phyloP scores from a whole-genome alignment of 2,329 filamentous ascomycete genomes.

The Myriosclerotinia duriaeana region DNA sequence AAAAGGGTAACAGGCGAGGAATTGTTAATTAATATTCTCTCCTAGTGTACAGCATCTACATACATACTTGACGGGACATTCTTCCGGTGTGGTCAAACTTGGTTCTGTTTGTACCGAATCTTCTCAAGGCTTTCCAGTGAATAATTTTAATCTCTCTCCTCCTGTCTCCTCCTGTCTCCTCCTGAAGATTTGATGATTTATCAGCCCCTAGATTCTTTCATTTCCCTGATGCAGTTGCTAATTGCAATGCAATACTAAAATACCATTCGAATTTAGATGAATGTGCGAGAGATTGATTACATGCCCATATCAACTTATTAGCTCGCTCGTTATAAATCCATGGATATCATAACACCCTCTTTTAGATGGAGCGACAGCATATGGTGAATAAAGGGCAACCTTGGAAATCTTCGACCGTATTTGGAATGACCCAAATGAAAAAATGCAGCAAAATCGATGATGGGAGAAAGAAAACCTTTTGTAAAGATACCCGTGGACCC shows the following conservation, averaged over 20 bases:
- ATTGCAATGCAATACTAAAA: not conserved
- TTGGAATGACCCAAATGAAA: not conserved
- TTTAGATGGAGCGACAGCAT: not conserved
- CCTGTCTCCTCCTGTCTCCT: too few species aligned
- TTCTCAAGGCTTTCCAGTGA: not conserved
- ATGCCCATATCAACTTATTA: not conserved
- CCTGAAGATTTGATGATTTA: not conserved
- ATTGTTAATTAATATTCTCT: not conserved
- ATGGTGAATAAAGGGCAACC: not conserved
- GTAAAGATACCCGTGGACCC: not conserved
- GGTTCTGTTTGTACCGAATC: too few species aligned
- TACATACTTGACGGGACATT: not conserved
- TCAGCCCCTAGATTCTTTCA: not conserved
- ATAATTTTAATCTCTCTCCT: not conserved
- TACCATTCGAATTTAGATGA: not conserved
- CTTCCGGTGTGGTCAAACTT: not conserved
- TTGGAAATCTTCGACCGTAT: not conserved
- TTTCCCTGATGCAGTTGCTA: not conserved
- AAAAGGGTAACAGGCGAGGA: not conserved
- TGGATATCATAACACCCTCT: too few species aligned
- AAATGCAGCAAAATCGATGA: not conserved
- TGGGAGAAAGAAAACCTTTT: not conserved
- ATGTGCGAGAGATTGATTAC: not conserved
- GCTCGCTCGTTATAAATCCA: not conserved
- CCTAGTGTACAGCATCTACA: not conserved